phyloP scores from a whole-genome alignment of 2,329 filamentous ascomycete genomes.

The Aspergillus pseudoviridinutans region DNA sequence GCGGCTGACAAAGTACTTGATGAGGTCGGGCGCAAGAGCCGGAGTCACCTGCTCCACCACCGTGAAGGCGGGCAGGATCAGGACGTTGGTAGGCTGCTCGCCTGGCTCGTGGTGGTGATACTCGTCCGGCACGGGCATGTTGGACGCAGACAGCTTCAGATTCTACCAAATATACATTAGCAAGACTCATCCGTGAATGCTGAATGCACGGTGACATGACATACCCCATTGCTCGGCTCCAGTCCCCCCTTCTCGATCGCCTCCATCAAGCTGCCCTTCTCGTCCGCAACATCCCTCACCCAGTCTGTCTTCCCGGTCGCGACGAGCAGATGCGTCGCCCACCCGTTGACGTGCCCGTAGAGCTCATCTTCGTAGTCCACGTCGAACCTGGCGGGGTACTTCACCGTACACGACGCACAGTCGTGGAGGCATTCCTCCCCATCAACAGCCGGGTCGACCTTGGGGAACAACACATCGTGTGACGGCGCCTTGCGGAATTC shows the following conservation, averaged over 20 bases:
- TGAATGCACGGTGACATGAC: constrained; percentile 9
- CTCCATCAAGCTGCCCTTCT: constrained; percentile 81
- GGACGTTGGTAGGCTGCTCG: constrained; percentile 66
- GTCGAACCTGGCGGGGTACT: constrained; percentile 69
- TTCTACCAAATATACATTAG: constrained; percentile 47
- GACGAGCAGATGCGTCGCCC: constrained; percentile 84
- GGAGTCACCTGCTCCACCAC: constrained; percentile 81
- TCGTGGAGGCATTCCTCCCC: constrained; percentile 87
- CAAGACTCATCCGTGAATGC: not conserved
- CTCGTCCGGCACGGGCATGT: constrained; percentile 73
- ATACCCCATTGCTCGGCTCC: constrained; percentile 41
- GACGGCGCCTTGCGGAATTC: constrained; percentile 48
- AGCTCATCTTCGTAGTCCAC: constrained; percentile 74
- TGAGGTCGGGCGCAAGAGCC: constrained; percentile 64
- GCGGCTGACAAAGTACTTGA: constrained; percentile 65
- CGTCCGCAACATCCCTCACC: constrained; percentile 83
- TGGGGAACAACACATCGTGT: constrained; percentile 62
- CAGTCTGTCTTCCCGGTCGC: constrained; percentile 96
- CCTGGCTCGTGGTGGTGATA: constrained; percentile 56
- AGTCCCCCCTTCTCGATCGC: constrained; percentile 54
- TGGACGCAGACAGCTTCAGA: constrained; percentile 87
- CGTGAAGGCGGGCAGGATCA: constrained; percentile 81
- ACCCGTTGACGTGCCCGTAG: constrained; percentile 81
- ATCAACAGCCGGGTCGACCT: constrained; percentile 70
- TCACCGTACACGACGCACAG: constrained; percentile 74